Evolutionary conservation across 2,329 filamentous ascomycete genomes (phyloP).

Genomic region (Arthrobotrys sinensis): DNA sequence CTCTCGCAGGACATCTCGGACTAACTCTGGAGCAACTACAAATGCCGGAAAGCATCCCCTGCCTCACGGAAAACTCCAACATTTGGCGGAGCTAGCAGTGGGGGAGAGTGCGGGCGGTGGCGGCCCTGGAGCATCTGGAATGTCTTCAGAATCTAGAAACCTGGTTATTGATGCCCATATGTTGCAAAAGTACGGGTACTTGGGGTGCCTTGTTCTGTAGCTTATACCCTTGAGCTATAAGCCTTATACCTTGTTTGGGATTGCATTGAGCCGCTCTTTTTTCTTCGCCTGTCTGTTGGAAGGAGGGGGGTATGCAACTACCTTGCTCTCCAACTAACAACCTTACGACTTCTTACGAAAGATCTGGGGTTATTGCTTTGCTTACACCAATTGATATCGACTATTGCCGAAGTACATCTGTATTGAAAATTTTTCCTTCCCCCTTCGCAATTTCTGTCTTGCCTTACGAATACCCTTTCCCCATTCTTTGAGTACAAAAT

Average conservation of each 20-base stretch:
- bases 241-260: slow-evolving; percentile 64
- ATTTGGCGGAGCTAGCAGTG: slow-evolving; percentile 72
- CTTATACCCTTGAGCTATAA: slow-evolving; percentile 67
- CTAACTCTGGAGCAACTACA: slow-evolving; percentile 66
- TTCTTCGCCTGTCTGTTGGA: slow-evolving; percentile 42
- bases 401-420: slow-evolving; percentile 44
- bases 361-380: slow-evolving; percentile 32
- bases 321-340: slow-evolving; percentile 32
- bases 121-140: slow-evolving; percentile 61
- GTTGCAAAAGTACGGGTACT: slow-evolving; percentile 68
- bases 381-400: slow-evolving; percentile 39
- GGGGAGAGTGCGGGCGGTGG: slow-evolving; percentile 64
- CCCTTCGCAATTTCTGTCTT: slow-evolving; percentile 33
- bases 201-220: slow-evolving; percentile 65
- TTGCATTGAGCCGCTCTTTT: slow-evolving; percentile 59
- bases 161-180: slow-evolving; percentile 64
- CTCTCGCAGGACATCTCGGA: slow-evolving; percentile 68
- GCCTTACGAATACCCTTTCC: slow-evolving; percentile 27
- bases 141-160: slow-evolving; percentile 61
- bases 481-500: slow-evolving; percentile 24
- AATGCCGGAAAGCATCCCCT: slow-evolving; percentile 70
- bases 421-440: slow-evolving; percentile 41
- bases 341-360: slow-evolving; percentile 58
- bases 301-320: slow-evolving; percentile 32
- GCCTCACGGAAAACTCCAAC: slow-evolving; percentile 72